Evolutionary conservation across 441 rosid species (phyloP).

Genomic region (Dalechampia spathulata): DNA sequence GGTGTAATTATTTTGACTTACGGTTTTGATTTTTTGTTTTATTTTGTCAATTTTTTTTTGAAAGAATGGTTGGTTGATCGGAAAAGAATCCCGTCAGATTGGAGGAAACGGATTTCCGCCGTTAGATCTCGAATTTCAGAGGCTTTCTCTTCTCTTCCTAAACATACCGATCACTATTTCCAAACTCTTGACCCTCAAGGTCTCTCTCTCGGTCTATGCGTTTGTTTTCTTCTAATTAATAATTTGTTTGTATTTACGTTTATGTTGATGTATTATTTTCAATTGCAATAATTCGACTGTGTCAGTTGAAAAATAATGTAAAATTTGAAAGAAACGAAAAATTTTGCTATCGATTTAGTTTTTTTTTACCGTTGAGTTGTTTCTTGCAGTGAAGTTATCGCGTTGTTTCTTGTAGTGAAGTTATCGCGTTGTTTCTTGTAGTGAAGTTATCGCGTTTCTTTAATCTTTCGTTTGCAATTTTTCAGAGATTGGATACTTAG

Average conservation of each 20-base stretch:
- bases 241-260: too few relatives aligned
- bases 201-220: not conserved
- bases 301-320: too few relatives aligned
- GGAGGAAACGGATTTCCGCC: constrained; percentile 68
- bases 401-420: too few relatives aligned
- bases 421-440: too few relatives aligned
- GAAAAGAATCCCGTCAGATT: constrained; percentile 83
- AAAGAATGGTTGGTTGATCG: constrained; percentile 98
- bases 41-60: constrained; percentile 6
- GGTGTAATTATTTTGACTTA: too few relatives aligned
- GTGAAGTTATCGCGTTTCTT: constrained; percentile 9
- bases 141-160: constrained; percentile 72
- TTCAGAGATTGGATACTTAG: constrained; percentile 74
- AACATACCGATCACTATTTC: constrained; percentile 69
- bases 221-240: too few relatives aligned
- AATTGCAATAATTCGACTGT: too few relatives aligned
- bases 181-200: constrained; percentile 82
- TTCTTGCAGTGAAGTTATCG: too few relatives aligned
- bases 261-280: too few relatives aligned
- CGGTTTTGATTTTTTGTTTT: constrained; percentile 3
- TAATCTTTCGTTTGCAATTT: constrained; percentile 19
- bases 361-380: too few relatives aligned
- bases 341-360: too few relatives aligned
- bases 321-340: too few relatives aligned
- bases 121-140: constrained; percentile 62